phyloP scores from a whole-genome alignment of 2,329 filamentous ascomycete genomes.

The Aspergillus aculeatinus region DNA sequence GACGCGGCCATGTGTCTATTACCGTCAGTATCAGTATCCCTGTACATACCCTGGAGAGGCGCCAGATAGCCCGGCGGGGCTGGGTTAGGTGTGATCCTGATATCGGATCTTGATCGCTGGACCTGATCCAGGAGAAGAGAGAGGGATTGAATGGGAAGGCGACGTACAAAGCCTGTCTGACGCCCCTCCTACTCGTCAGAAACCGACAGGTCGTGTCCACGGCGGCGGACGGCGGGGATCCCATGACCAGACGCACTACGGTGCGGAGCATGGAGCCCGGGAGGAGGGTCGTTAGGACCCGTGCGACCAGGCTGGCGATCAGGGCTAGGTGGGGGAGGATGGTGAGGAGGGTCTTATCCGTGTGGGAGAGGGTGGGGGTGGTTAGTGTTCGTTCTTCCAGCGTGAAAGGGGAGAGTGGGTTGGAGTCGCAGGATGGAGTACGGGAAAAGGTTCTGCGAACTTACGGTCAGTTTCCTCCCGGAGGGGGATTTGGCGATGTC shows the following conservation, averaged over 20 bases:
- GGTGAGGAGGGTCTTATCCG: conserved; percentile 28
- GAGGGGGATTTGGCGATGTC: conserved; percentile 65
- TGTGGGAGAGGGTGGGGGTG: not conserved
- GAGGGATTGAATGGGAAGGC: not conserved
- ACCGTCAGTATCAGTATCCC: conserved; percentile 4
- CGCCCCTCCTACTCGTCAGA: conserved; percentile 49
- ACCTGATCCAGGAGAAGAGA: not conserved
- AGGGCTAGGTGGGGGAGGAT: conserved; percentile 41
- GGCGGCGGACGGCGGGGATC: conserved; percentile 39
- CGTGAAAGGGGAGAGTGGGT: too few relatives aligned
- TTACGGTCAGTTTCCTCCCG: conserved; percentile 53
- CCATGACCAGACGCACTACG: conserved; percentile 46
- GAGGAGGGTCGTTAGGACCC: conserved; percentile 44
- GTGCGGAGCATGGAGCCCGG: conserved; percentile 41
- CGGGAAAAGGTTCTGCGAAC: conserved; percentile 3
- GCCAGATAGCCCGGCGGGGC: too few relatives aligned
- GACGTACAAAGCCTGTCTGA: conserved; percentile 55
- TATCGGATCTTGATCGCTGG: too few relatives aligned
- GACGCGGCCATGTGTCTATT: conserved; percentile 55
- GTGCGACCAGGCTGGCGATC: conserved; percentile 39
- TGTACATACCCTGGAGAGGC: too few relatives aligned
- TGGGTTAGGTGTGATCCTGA: too few relatives aligned
- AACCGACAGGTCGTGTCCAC: conserved; percentile 53
- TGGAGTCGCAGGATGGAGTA: too few relatives aligned
- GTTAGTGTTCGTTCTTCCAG: not conserved